Percentiles rank a stretch among this genome's conserved stretches.
phyloP scores from a whole-genome alignment of 192 early-diverging fungal species.

The Bifiguratus adelaidae region DNA sequence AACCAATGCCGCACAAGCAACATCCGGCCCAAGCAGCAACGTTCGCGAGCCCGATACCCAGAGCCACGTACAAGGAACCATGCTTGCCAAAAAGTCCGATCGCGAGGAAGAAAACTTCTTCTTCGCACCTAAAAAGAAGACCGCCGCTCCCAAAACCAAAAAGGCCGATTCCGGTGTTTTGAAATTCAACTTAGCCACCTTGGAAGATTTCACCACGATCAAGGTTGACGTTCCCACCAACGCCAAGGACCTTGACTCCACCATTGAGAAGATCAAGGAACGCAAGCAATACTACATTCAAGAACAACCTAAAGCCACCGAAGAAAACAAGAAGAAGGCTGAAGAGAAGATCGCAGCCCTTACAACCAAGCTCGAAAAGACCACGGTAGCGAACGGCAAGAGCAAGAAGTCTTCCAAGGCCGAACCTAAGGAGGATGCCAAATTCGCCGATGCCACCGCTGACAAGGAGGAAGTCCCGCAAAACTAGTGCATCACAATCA shows the following conservation, averaged over 20 bases:
- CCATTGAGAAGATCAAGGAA: constrained; percentile 61
- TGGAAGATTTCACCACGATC: constrained; percentile 68
- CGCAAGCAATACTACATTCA: constrained; percentile 64
- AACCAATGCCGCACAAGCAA: constrained; percentile 7
- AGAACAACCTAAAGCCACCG: constrained; percentile 68
- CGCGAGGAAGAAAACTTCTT: constrained; percentile 71
- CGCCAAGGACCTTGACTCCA: constrained; percentile 47
- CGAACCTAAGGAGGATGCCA: too few relatives aligned
- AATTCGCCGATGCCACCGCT: too few relatives aligned
- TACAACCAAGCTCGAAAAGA: constrained; percentile 36
- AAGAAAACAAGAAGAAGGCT: constrained; percentile 80
- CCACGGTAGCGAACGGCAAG: too few relatives aligned
- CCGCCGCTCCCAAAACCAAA: constrained; percentile 14
- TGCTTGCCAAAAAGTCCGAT: constrained; percentile 66
- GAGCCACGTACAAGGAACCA: constrained; percentile 65
- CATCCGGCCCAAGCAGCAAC: constrained; percentile 17
- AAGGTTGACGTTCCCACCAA: constrained; percentile 75
- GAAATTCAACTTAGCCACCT: constrained; percentile 66
- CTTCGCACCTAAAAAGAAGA: constrained; percentile 43
- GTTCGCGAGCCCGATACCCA: constrained; percentile 46
- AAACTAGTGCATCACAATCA: too few relatives aligned
- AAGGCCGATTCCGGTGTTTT: constrained; percentile 25
- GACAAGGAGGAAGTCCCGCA: too few relatives aligned
- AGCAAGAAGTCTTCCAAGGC: too few relatives aligned
- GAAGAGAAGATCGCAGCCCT: constrained; percentile 75